Evolutionary conservation across 192 early-diverging fungal species (phyloP), one percentile per base, ranked within the genome.

Genomic region (Backusella luteola): DNA sequence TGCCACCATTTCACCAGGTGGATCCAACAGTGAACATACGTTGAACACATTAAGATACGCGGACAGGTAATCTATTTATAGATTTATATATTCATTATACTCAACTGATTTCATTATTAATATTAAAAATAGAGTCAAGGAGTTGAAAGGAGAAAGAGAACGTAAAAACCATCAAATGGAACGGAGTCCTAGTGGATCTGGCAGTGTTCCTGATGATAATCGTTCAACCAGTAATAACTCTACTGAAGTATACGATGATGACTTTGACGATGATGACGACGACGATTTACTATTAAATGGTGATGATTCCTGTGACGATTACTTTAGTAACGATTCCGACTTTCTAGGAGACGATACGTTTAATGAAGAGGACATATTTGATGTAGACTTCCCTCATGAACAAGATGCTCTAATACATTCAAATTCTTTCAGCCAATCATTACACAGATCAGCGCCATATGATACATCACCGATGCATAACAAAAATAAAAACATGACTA

Each of bases 1-100:
- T 76, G 98, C 98, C 2, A 99, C 96, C 6, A 92, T 99, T 41
- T 97, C 97, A 26, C 97, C 98, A 19, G 96, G 96, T 49, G 91
- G 93, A n/a, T 87, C 91, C 21, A 99, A 97, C 84, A 94, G 90
- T 76, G 98, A 99, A 73, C 96, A 99, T 79, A 95, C 96, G 0
- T 84, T 99, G 23, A 99, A 99, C 76, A 99, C 98, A 1, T 85
- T 99, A 52, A 90, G 97, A 35, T 99, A 99, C 79, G 96, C 98
- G 15, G 97, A 98, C 78, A 89, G 97, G 89, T 87, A 23, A 6
- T 41, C 26, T 34, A n/a, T 66, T 23, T 34, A 66, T 21, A n/a
- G 17, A 44, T n/a, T n/a, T 15, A n/a, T 14, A 73, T 14, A 59
- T 49, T 49, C 32, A 68, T 32, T 17, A 44, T 36, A 39, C 38